Conservation (phyloP, 2,329 filamentous ascomycete genomes). For the Pyricularia pennisetigena region DNA sequence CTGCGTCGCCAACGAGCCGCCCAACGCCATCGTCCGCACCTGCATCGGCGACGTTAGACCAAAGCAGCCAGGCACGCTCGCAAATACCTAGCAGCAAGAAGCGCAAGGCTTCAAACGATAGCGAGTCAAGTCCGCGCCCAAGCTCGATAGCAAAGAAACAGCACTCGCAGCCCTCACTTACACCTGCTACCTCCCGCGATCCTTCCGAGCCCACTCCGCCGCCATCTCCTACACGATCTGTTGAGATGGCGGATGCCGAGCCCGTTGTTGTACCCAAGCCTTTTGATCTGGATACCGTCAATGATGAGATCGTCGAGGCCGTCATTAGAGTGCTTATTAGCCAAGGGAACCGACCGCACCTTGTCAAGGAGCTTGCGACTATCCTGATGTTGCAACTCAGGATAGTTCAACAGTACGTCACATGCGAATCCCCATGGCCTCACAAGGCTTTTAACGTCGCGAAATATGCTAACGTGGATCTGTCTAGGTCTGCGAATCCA, state of each 20-base stretch:
- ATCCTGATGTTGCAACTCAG: constrained; percentile 67
- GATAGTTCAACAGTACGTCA: constrained; percentile 79
- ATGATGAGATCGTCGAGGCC: constrained; percentile 89
- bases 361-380: constrained; percentile 86
- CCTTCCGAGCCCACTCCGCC: constrained; percentile 63
- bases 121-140: constrained; percentile 20
- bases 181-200: constrained; percentile 14
- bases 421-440: constrained; percentile 2
- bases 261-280: constrained; percentile 28
- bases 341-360: constrained; percentile 83
- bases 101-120: constrained; percentile 67
- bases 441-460: not conserved
- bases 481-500: constrained; percentile 78
- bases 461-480: not conserved
- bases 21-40: constrained; percentile 17
- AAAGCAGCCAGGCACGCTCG: constrained; percentile 1
- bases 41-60: constrained; percentile 12
- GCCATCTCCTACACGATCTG: constrained; percentile 53
- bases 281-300: constrained; percentile 74
- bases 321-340: constrained; percentile 82
- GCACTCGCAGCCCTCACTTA: constrained; percentile 19
- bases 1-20: constrained; percentile 7
- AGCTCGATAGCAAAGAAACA: constrained; percentile 19
- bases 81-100: constrained; percentile 47
- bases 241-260: constrained; percentile 29